Evolutionary conservation across 2,329 filamentous ascomycete species (phyloP).

Genomic region (Microsporum audouinii): DNA sequence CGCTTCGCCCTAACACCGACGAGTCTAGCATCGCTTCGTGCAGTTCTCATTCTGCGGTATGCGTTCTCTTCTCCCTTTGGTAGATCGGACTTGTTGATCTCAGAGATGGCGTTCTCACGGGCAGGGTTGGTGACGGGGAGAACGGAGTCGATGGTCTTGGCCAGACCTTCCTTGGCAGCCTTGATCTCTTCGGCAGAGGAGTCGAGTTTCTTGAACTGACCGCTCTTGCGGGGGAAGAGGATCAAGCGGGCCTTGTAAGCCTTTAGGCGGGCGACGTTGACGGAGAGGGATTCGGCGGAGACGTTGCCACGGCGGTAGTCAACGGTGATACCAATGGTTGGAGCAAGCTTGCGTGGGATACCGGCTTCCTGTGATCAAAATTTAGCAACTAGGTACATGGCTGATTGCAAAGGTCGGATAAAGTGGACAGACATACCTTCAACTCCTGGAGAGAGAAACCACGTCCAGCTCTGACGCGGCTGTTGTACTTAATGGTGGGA

Average conservation of each 20-base stretch:
- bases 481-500: constrained; percentile 99
- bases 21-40: constrained; percentile 71
- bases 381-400: not conserved
- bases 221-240: constrained; percentile 90
- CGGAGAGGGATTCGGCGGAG: constrained; percentile 83
- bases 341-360: constrained; percentile 85
- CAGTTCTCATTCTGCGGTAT: constrained; percentile 72
- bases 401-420: not conserved
- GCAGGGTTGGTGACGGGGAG: constrained; percentile 61
- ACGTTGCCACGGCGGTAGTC: constrained; percentile 95
- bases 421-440: constrained; percentile 59
- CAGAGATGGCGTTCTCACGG: constrained; percentile 49
- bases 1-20: constrained; percentile 87
- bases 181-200: constrained; percentile 72
- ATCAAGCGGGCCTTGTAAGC: constrained; percentile 94
- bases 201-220: constrained; percentile 89
- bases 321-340: constrained; percentile 94
- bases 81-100: constrained; percentile 73
- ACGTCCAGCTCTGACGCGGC: constrained; percentile 87
- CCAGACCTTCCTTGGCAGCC: constrained; percentile 48
- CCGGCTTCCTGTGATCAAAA: constrained; percentile 61
- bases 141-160: constrained; percentile 44
- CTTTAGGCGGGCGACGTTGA: constrained; percentile 96
- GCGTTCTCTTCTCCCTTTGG: constrained; percentile 73
- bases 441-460: constrained; percentile 96